Evolutionary conservation across 75 land plant genomes (phyloP).

Genomic region (Ceratopteris richardii): DNA sequence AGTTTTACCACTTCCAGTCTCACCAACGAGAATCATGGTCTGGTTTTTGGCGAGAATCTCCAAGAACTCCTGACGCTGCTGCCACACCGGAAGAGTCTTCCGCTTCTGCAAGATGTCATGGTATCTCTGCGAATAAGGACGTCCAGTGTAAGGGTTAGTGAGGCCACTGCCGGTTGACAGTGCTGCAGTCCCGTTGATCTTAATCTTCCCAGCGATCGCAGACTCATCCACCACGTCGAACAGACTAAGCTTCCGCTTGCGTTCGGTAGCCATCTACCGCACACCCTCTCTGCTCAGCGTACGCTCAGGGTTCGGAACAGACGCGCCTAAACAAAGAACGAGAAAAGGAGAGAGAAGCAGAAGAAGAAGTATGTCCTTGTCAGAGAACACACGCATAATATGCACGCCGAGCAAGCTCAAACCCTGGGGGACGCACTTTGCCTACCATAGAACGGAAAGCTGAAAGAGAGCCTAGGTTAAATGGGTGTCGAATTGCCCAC

Average conservation of each 20-base stretch:
- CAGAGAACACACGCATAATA: too few species aligned
- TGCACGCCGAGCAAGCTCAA: too few species aligned
- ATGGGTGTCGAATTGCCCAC: too few species aligned
- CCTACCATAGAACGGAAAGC: too few species aligned
- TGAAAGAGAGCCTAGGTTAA: too few species aligned
- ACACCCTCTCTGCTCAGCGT: too few species aligned
- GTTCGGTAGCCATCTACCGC: slow-evolving; percentile 65
- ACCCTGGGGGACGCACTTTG: too few species aligned
- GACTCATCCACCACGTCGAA: slow-evolving; percentile 93
- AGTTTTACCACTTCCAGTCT: slow-evolving; percentile 94
- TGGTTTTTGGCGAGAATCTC: slow-evolving; percentile 57
- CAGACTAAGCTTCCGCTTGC: slow-evolving; percentile 93
- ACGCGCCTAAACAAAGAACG: too few species aligned
- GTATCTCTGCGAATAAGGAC: slow-evolving; percentile 79
- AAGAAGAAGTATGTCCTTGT: too few species aligned
- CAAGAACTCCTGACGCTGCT: slow-evolving; percentile 79
- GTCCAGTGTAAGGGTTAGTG: slow-evolving; percentile 47
- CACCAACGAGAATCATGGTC: slow-evolving; percentile 78
- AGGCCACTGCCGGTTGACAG: too few species aligned
- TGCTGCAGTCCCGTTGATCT: slow-evolving; percentile 23
- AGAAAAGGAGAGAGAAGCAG: too few species aligned
- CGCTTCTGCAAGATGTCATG: slow-evolving; percentile 87
- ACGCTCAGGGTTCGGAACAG: too few species aligned
- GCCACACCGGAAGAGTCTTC: slow-evolving; percentile 90
- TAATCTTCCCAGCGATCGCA: slow-evolving; percentile 36